Evolutionary conservation across 352 stramenopile genomes (phyloP).

Genomic region (Phytopythium delawarense): DNA sequence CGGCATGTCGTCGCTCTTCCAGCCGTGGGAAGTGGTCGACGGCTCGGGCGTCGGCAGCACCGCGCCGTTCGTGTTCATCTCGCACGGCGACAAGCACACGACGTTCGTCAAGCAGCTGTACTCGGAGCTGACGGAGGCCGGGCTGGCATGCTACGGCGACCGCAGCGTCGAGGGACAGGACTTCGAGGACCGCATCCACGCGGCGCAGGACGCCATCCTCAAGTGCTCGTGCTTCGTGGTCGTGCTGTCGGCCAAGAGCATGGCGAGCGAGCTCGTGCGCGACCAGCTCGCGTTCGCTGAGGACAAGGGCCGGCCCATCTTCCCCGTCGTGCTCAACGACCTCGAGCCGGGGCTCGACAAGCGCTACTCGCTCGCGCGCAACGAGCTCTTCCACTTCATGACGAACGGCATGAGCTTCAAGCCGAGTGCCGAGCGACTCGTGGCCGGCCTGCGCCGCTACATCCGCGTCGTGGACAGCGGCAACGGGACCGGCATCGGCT

Average conservation of each 20-base stretch:
- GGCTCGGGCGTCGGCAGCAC: conserved; percentile 12
- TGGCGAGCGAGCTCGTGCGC: conserved; percentile 68
- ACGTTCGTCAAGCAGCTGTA: conserved; percentile 69
- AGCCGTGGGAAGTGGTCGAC: conserved; percentile 46
- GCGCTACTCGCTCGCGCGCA: conserved; percentile 75
- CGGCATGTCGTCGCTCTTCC: conserved; percentile 57
- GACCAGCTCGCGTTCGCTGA: conserved; percentile 81
- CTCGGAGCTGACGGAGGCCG: conserved; percentile 43
- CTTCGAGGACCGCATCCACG: conserved; percentile 72
- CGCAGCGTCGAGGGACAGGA: conserved; percentile 53
- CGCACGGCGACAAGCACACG: conserved; percentile 68
- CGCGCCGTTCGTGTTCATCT: conserved; percentile 72
- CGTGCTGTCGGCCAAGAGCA: conserved; percentile 71
- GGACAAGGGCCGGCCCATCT: conserved; percentile 82
- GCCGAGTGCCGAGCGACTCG: conserved; percentile 45
- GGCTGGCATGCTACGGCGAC: conserved; percentile 63
- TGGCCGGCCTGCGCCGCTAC: conserved; percentile 38
- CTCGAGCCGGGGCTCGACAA: conserved; percentile 70
- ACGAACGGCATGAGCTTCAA: conserved; percentile 69
- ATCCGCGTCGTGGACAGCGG: conserved; percentile 15
- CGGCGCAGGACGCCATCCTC: conserved; percentile 75
- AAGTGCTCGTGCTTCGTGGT: conserved; percentile 76
- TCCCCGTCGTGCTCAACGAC: conserved; percentile 77
- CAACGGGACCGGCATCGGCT: conserved; percentile 8
- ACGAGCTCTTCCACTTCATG: conserved; percentile 80